These are phyloP conservation scores for Epithemia pelagica DNA, from an alignment of 108 stramenopile genomes.

Conservation along the genomic window DNA sequence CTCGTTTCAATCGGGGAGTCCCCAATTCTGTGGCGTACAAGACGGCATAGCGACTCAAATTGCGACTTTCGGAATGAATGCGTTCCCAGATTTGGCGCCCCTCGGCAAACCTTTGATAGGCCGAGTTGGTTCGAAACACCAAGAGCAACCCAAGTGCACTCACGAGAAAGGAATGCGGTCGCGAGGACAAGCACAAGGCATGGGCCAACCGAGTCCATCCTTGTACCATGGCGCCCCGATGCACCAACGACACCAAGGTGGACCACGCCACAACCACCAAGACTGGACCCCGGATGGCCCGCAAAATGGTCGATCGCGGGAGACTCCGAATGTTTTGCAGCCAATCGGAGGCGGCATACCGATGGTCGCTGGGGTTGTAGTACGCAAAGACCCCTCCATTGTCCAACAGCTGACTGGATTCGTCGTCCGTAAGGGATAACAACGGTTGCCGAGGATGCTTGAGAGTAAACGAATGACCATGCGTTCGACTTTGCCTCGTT, in stretches of 20 bases:
- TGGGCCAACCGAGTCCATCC: constrained; percentile 1
- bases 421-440: neutral
- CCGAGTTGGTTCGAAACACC: constrained; percentile 67
- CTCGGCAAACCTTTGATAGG: constrained; percentile 72
- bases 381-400: neutral
- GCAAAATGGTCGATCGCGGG: constrained; percentile 25
- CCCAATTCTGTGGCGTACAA: constrained; percentile 69
- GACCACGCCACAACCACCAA: constrained; percentile 24
- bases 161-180: constrained; percentile 55
- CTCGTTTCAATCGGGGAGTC: constrained; percentile 24
- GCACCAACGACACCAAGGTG: constrained; percentile 14
- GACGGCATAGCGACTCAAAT: constrained; percentile 57
- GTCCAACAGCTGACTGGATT: neutral
- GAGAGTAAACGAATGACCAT: too few species aligned
- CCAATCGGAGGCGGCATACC: constrained; percentile 37
- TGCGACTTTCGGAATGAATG: constrained; percentile 52
- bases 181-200: constrained; percentile 33
- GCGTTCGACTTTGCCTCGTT: too few species aligned
- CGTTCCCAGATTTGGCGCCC: constrained; percentile 85
- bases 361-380: constrained; percentile 21
- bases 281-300: constrained; percentile 31
- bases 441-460: neutral
- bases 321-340: constrained; percentile 28
- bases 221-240: constrained; percentile 11
- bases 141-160: constrained; percentile 52